Conservation (phyloP, 2,329 filamentous ascomycete genomes). For the Conoideocrella luteorostrata region DNA sequence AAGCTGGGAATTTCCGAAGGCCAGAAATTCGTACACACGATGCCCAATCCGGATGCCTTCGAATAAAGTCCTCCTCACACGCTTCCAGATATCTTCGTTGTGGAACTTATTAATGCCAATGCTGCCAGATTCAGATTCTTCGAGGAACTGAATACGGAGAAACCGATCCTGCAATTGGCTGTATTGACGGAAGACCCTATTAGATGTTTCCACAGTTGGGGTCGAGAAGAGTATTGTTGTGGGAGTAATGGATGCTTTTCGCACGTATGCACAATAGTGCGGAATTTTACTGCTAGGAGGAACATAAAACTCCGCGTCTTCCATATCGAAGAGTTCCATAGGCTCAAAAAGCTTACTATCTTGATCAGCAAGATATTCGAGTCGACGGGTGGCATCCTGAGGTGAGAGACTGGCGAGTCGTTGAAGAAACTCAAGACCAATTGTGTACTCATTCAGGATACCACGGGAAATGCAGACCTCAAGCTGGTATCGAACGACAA, state of each 20-base stretch:
- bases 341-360: slow-evolving; percentile 60
- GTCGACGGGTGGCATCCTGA: slow-evolving; percentile 53
- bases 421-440: slow-evolving; percentile 61
- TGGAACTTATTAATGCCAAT: slow-evolving; percentile 46
- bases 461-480: slow-evolving; percentile 87
- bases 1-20: slow-evolving; percentile 93
- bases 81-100: slow-evolving; percentile 66
- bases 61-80: slow-evolving; percentile 63
- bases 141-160: slow-evolving; percentile 80
- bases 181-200: slow-evolving; percentile 75
- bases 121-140: slow-evolving; percentile 61
- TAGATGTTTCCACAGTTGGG: slow-evolving; percentile 77
- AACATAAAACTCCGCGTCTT: slow-evolving; percentile 40
- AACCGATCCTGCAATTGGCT: slow-evolving; percentile 67
- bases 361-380: slow-evolving; percentile 68
- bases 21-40: slow-evolving; percentile 80
- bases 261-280: slow-evolving; percentile 65
- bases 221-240: slow-evolving; percentile 73
- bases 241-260: slow-evolving; percentile 75
- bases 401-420: slow-evolving; percentile 42
- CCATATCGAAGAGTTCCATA: slow-evolving; percentile 61
- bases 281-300: slow-evolving; percentile 52
- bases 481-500: slow-evolving; percentile 77
- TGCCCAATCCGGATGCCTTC: slow-evolving; percentile 80
- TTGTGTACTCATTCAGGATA: slow-evolving; percentile 67